Conservation (phyloP, 2,329 filamentous ascomycete species). For the Colletotrichum gloeosporioides region DNA sequence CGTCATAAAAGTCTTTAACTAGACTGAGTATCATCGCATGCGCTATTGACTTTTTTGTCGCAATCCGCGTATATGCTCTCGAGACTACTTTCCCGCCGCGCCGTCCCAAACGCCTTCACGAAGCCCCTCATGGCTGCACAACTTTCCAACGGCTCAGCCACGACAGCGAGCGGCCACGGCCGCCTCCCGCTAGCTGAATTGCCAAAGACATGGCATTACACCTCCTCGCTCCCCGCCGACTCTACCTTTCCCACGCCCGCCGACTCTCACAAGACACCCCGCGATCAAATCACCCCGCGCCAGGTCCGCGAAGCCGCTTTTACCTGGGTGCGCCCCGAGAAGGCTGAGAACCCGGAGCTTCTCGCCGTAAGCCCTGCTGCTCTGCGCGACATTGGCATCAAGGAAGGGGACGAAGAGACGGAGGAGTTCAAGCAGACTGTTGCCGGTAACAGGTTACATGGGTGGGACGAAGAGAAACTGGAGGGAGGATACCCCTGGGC, state of each 20-base stretch:
- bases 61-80: conserved; percentile 33
- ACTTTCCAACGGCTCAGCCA: conserved; percentile 32
- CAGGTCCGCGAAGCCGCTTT: conserved; percentile 86
- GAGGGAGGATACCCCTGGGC: conserved; percentile 93
- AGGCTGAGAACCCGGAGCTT: conserved; percentile 75
- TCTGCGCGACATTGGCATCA: conserved; percentile 81
- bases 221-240: conserved; percentile 76
- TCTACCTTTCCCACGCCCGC: conserved; percentile 79
- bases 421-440: conserved; percentile 80
- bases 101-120: conserved; percentile 29
- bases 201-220: conserved; percentile 71
- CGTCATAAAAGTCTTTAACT: not conserved
- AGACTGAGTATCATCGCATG: not conserved
- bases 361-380: conserved; percentile 81
- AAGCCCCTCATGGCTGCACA: conserved; percentile 36
- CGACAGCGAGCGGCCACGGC: conserved; percentile 6
- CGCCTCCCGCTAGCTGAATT: conserved; percentile 56
- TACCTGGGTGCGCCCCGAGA: conserved; percentile 87
- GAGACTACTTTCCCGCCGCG: conserved; percentile 34
- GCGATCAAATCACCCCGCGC: conserved; percentile 78
- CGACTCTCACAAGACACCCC: conserved; percentile 80
- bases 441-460: conserved; percentile 82
- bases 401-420: conserved; percentile 68
- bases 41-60: not conserved
- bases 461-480: conserved; percentile 71